These are phyloP conservation scores for Halophytophthora batemanensis DNA, from an alignment of 352 stramenopile species.

Conservation along the genomic window DNA sequence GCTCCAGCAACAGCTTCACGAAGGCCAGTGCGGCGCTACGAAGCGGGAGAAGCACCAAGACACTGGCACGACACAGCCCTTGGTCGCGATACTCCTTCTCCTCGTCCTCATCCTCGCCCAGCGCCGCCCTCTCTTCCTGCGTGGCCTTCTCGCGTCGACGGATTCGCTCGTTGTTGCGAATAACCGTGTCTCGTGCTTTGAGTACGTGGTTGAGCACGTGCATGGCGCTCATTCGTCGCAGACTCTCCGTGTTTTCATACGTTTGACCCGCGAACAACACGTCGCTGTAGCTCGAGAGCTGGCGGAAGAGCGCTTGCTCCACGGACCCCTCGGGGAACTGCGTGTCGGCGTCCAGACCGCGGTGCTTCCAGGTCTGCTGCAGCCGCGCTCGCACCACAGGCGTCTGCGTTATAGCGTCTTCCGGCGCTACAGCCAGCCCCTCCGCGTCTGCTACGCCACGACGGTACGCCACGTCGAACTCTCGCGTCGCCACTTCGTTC, in stretches of 20 bases:
- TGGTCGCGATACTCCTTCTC: constrained; percentile 80
- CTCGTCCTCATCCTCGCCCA: constrained; percentile 27
- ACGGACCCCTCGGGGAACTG: constrained; percentile 34
- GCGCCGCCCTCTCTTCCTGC: constrained; percentile 7
- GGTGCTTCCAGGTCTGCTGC: constrained; percentile 42
- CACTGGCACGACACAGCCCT: constrained; percentile 64
- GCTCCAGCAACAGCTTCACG: constrained; percentile 57
- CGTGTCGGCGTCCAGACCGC: constrained; percentile 30
- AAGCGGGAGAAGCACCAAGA: constrained; percentile 69
- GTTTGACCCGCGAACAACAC: constrained; percentile 74
- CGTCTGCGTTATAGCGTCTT: constrained; percentile 22
- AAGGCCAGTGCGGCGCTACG: constrained; percentile 62
- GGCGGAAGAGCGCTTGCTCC: constrained; percentile 47
- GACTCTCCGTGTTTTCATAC: constrained; percentile 40
- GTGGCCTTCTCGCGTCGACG: constrained; percentile 33
- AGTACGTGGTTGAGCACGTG: constrained; percentile 78
- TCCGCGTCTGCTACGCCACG: constrained; percentile 12
- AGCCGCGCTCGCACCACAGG: constrained; percentile 52
- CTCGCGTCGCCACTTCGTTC: constrained; percentile 17
- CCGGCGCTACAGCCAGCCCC: constrained; percentile 13
- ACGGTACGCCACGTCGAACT: constrained; percentile 44
- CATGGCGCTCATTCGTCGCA: constrained; percentile 67
- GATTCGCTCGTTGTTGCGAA: constrained; percentile 70
- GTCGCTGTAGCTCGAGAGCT: constrained; percentile 57
- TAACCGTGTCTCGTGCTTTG: constrained; percentile 69